phyloP scores from a whole-genome alignment of 306 rosid species.

The Casuarina cunninghamiana region DNA sequence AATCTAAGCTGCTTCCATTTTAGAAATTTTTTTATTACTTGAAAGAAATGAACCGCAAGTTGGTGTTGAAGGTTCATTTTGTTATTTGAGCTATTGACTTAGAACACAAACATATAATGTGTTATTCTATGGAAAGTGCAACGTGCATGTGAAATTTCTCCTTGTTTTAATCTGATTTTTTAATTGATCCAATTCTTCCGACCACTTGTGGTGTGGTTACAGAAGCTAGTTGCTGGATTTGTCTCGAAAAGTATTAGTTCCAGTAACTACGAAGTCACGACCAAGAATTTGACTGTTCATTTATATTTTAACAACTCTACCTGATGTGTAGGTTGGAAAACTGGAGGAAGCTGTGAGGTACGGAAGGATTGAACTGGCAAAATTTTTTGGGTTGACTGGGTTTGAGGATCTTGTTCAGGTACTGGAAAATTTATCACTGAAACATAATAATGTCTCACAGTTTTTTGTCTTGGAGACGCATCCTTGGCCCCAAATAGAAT shows the following conservation, averaged over 20 bases:
- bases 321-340: constrained; percentile 64
- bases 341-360: constrained; percentile 88
- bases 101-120: too few relatives aligned
- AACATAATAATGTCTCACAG: not conserved
- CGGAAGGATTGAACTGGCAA: constrained; percentile 75
- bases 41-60: not conserved
- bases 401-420: constrained; percentile 88
- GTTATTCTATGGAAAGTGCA: not conserved
- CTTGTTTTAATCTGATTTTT: not conserved
- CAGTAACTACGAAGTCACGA: not conserved
- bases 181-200: not conserved
- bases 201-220: not conserved
- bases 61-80: not conserved
- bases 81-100: too few relatives aligned
- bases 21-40: not conserved
- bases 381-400: constrained; percentile 60
- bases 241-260: not conserved
- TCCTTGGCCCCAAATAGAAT: not conserved
- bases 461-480: not conserved
- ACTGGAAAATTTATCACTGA: not conserved
- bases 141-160: not conserved
- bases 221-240: not conserved
- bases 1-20: not conserved
- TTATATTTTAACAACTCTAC: constrained; percentile 17
- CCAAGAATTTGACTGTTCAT: not conserved